phyloP scores from a whole-genome alignment of 75 land plant genomes.

The Ceratopteris richardii region DNA sequence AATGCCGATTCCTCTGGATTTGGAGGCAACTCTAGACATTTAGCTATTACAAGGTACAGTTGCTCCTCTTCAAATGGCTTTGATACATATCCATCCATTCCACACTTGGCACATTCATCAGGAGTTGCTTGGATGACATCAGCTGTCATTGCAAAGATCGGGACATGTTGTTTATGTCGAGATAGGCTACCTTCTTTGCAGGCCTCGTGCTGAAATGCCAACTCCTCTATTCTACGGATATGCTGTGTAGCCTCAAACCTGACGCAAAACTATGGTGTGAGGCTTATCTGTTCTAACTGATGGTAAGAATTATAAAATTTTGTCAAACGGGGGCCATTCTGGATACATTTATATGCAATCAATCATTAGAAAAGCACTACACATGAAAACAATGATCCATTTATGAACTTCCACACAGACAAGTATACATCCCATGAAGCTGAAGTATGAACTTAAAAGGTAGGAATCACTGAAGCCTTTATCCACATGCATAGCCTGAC shows the following conservation, averaged over 20 bases:
- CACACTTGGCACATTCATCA: conserved; percentile 63
- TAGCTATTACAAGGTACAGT: conserved; percentile 62
- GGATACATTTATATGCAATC: no score
- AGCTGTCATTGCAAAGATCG: conserved; percentile 93
- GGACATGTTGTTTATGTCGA: conserved; percentile 36
- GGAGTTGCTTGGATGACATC: conserved; percentile 84
- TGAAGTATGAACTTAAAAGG: no score
- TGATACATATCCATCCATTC: conserved; percentile 91
- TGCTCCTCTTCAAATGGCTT: conserved; percentile 90
- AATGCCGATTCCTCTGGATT: conserved; percentile 11
- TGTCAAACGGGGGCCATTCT: no score
- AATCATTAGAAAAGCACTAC: no score
- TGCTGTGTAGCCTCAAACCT: conserved; percentile 84
- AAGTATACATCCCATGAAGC: no score
- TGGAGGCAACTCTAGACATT: conserved; percentile 27
- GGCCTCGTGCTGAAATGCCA: conserved; percentile 20
- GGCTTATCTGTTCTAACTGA: neutral
- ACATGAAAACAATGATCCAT: no score
- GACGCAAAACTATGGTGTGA: conserved; percentile 5
- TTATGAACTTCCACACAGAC: no score
- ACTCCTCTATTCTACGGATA: conserved; percentile 43
- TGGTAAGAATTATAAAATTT: neutral
- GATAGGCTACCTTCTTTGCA: conserved; percentile 18
- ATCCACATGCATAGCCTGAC: no score
- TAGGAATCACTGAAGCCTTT: no score